Percentiles rank a stretch among this genome's conserved stretches.
These are phyloP conservation scores for Yarrowia osloensis DNA, from an alignment of 805 yeast species.

Conservation along the genomic window DNA sequence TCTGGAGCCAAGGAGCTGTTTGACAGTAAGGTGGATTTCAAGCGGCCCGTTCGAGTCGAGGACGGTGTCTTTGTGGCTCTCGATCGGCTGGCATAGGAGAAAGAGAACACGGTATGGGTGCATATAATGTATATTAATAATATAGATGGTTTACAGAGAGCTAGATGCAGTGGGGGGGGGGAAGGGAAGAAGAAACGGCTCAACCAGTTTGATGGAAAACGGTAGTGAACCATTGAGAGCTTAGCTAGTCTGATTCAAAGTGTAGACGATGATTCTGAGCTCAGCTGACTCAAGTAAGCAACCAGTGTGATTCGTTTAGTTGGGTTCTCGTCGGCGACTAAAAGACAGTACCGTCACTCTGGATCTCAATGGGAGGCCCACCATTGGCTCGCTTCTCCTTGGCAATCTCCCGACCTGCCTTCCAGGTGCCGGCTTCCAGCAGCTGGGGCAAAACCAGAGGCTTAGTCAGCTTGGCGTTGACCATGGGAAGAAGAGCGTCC, in stretches of 20 bases:
- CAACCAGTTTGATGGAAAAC: too few species aligned
- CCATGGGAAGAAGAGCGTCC: conserved; percentile 54
- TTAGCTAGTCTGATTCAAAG: too few species aligned
- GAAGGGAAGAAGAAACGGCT: too few species aligned
- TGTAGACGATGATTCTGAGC: too few species aligned
- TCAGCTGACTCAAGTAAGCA: too few species aligned
- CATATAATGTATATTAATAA: conserved; percentile 6
- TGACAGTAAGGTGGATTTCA: conserved; percentile 61
- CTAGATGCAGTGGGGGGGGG: neutral
- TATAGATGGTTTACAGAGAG: neutral
- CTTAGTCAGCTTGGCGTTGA: conserved; percentile 49
- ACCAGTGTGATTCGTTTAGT: too few species aligned
- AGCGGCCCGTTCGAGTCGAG: conserved; percentile 62
- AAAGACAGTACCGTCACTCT: conserved; percentile 68
- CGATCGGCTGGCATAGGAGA: conserved; percentile 8
- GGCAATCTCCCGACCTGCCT: conserved; percentile 64
- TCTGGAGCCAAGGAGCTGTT: conserved; percentile 62
- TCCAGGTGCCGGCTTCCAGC: conserved; percentile 71
- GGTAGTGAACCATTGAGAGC: too few species aligned
- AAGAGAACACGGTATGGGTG: neutral
- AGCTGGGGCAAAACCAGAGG: conserved; percentile 54
- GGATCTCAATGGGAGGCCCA: conserved; percentile 65
- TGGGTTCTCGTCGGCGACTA: too few species aligned
- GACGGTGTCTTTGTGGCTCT: conserved; percentile 61
- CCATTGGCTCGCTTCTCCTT: conserved; percentile 50